phyloP scores from a whole-genome alignment of 2,329 filamentous ascomycete genomes.

The Claviceps sorghi region DNA sequence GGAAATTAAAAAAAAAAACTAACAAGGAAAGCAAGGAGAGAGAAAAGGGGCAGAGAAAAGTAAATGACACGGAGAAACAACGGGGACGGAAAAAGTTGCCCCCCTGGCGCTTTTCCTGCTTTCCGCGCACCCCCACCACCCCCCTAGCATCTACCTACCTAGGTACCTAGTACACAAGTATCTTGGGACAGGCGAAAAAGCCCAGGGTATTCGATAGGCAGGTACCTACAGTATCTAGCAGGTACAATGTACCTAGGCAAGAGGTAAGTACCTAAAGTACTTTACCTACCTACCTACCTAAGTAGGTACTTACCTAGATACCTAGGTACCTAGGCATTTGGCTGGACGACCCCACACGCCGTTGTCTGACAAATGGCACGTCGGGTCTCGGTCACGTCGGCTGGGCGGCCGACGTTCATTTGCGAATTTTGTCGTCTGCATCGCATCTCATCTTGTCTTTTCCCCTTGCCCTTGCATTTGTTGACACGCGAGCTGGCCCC shows the following conservation, averaged over 20 bases:
- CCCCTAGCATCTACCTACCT: not conserved
- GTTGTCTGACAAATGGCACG: not conserved
- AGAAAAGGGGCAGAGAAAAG: not conserved
- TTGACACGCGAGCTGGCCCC: not conserved
- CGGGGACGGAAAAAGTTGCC: not conserved
- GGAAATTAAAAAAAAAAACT: too few species aligned
- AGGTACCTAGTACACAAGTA: not conserved
- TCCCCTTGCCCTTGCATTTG: not conserved
- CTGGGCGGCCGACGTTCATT: not conserved
- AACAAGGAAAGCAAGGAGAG: not conserved
- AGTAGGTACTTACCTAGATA: too few species aligned
- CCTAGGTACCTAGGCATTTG: not conserved
- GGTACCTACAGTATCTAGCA: too few species aligned
- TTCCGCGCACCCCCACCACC: not conserved
- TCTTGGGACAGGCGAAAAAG: not conserved
- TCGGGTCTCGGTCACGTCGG: not conserved
- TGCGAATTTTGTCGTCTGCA: not conserved
- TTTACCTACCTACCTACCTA: too few species aligned
- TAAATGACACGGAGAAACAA: not conserved
- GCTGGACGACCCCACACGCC: not conserved
- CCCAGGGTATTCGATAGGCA: too few species aligned
- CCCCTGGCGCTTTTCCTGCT: not conserved
- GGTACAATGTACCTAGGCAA: too few species aligned
- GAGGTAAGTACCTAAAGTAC: too few species aligned
- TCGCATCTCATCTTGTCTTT: not conserved